Conservation (phyloP, 495 filamentous ascomycete genomes). For the Penicillium lividum region DNA sequence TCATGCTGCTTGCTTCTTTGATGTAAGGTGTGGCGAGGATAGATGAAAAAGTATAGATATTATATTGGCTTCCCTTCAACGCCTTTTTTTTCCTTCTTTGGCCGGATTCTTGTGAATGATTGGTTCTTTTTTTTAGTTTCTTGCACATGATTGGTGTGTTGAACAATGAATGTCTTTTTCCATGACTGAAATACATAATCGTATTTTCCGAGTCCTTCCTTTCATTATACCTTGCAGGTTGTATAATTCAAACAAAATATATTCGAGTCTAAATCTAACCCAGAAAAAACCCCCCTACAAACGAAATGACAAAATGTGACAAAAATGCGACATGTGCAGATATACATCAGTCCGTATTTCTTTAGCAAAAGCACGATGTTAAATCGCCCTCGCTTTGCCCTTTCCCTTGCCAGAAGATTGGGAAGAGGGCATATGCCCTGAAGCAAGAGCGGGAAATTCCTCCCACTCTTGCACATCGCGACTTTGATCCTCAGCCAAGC, state of each 20-base stretch:
- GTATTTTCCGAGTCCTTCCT: too few species aligned
- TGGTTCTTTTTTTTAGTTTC: conserved; percentile 10
- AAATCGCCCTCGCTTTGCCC: conserved; percentile 45
- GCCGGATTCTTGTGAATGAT: conserved; percentile 8
- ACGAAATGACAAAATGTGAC: not conserved
- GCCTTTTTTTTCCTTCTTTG: conserved; percentile 3
- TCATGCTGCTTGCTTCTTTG: conserved; percentile 32
- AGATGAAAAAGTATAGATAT: not conserved
- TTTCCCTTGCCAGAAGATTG: conserved; percentile 41
- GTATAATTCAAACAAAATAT: not conserved
- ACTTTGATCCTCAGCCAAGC: conserved; percentile 76
- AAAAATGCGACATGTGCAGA: not conserved
- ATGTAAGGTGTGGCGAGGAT: conserved; percentile 15
- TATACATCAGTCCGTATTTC: not conserved
- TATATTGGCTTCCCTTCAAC: not conserved
- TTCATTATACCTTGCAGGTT: too few species aligned
- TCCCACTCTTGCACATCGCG: conserved; percentile 41
- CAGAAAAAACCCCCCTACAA: not conserved
- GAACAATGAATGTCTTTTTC: conserved; percentile 14
- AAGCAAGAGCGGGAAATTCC: conserved; percentile 59
- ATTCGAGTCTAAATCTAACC: conserved; percentile 4
- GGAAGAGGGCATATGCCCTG: conserved; percentile 44
- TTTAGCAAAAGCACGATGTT: not conserved
- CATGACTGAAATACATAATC: not conserved
- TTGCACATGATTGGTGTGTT: conserved; percentile 22